Percentiles rank a stretch among this genome's conserved stretches.
These are phyloP conservation scores for Pulveroboletus ravenelii DNA, from an alignment of 768 basidiomycete species.

Conservation along the genomic window DNA sequence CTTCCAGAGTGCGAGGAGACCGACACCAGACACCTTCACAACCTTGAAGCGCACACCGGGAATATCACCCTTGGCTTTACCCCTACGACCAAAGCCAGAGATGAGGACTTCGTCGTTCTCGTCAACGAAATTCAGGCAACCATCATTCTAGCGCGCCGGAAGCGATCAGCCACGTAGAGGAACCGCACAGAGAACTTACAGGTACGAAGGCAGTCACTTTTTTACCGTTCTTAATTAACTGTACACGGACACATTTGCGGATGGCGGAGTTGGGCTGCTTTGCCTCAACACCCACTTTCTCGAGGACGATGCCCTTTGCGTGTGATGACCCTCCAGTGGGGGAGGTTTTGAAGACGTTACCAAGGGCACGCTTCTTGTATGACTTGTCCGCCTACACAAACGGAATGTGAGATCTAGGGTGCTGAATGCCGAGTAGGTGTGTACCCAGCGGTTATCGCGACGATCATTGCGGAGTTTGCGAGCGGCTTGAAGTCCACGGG, in stretches of 20 bases:
- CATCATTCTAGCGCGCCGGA: conserved; percentile 65
- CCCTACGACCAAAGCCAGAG: conserved; percentile 99
- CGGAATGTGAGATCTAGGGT: conserved; percentile 12
- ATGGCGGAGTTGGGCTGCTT: conserved; percentile 99
- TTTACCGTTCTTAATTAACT: conserved; percentile 99
- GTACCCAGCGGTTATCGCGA: conserved; percentile 95
- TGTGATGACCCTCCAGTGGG: conserved; percentile 99
- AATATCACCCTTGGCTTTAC: conserved; percentile 99
- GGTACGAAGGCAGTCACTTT: conserved; percentile 99
- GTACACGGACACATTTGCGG: conserved; percentile 99
- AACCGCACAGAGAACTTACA: conserved; percentile 43
- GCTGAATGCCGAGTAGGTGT: conserved; percentile 24
- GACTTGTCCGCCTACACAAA: conserved; percentile 82
- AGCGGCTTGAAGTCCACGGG: conserved; percentile 97
- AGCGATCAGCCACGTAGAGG: conserved; percentile 1
- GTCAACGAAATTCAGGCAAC: conserved; percentile 97
- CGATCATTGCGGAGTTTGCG: conserved; percentile 95
- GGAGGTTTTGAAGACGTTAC: conserved; percentile 99
- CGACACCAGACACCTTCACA: conserved; percentile 99
- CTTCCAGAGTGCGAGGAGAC: conserved; percentile 96
- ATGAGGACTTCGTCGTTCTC: conserved; percentile 99
- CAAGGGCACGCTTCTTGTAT: conserved; percentile 99
- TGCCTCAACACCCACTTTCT: conserved; percentile 99
- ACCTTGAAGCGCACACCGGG: conserved; percentile 99
- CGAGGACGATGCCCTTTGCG: conserved; percentile 99